These are phyloP conservation scores for Torulaspora gathmanii DNA, from an alignment of 805 yeast genomes.

Conservation along the genomic window DNA sequence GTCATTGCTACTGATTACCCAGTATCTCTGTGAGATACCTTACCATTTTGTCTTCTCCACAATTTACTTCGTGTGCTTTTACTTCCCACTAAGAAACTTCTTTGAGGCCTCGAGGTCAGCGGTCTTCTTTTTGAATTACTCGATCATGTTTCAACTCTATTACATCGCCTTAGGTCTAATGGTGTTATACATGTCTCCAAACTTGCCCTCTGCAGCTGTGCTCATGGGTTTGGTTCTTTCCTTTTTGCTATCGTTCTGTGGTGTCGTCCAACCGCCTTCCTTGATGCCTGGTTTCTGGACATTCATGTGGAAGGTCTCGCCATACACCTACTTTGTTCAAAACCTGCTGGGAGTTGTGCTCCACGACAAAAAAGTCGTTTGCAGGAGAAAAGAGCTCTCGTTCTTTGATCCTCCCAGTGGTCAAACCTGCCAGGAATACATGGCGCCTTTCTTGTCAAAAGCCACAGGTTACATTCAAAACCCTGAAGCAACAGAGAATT, in stretches of 20 bases:
- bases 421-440: constrained; percentile 57
- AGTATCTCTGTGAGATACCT: constrained; percentile 56
- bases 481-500: constrained; percentile 44
- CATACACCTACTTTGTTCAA: constrained; percentile 65
- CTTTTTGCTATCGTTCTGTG: constrained; percentile 60
- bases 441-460: constrained; percentile 39
- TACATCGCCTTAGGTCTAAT: constrained; percentile 48
- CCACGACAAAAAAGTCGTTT: constrained; percentile 49
- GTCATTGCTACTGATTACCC: constrained; percentile 53
- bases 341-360: constrained; percentile 46
- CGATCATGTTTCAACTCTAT: constrained; percentile 45
- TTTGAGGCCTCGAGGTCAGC: constrained; percentile 44
- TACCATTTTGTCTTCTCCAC: constrained; percentile 49
- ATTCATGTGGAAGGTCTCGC: constrained; percentile 73
- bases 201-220: constrained; percentile 63
- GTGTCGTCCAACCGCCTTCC: constrained; percentile 54
- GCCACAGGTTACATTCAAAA: constrained; percentile 54
- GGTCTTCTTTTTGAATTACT: constrained; percentile 43
- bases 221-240: constrained; percentile 52
- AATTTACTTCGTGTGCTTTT: constrained; percentile 49
- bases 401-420: constrained; percentile 53
- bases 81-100: constrained; percentile 44
- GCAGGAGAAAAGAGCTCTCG: constrained; percentile 47
- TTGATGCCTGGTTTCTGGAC: constrained; percentile 80
- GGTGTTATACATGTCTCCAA: constrained; percentile 54